Evolutionary conservation across 2,329 filamentous ascomycete genomes (phyloP).

Genomic region (Ophiostoma sp.): DNA sequence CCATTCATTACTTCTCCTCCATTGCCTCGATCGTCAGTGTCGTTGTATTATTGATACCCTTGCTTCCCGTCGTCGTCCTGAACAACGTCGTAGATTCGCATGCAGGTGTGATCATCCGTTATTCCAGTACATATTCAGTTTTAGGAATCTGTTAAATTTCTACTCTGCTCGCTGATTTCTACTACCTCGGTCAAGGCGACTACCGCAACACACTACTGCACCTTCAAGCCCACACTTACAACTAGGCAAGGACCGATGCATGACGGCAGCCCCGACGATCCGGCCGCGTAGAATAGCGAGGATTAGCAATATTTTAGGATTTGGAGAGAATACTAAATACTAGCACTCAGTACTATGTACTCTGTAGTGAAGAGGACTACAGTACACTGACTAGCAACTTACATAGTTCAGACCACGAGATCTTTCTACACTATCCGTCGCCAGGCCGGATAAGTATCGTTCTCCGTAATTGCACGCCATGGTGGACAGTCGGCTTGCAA

Average conservation of each 20-base stretch:
- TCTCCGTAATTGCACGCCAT: slow-evolving; percentile 13
- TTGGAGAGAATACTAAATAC: neutral
- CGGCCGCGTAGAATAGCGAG: slow-evolving; percentile 19
- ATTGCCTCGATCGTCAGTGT: neutral
- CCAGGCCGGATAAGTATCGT: slow-evolving; percentile 1
- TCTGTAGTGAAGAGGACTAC: no score
- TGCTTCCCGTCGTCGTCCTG: neutral
- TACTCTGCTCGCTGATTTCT: no score
- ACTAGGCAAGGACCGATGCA: slow-evolving; percentile 20
- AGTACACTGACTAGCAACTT: neutral
- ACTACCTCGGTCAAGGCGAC: neutral
- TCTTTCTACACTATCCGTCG: neutral
- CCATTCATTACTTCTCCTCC: neutral
- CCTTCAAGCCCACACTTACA: slow-evolving; percentile 10
- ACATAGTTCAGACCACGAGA: neutral
- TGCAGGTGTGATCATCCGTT: neutral
- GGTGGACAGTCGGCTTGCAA: neutral
- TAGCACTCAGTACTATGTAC: neutral
- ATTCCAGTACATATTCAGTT: neutral
- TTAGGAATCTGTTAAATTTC: neutral
- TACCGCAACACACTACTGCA: neutral
- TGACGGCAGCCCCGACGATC: slow-evolving; percentile 24
- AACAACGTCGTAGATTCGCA: neutral
- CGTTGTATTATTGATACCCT: neutral
- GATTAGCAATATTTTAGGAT: neutral